phyloP scores from a whole-genome alignment of 345 rosid genomes.

The Brassica cretica region DNA sequence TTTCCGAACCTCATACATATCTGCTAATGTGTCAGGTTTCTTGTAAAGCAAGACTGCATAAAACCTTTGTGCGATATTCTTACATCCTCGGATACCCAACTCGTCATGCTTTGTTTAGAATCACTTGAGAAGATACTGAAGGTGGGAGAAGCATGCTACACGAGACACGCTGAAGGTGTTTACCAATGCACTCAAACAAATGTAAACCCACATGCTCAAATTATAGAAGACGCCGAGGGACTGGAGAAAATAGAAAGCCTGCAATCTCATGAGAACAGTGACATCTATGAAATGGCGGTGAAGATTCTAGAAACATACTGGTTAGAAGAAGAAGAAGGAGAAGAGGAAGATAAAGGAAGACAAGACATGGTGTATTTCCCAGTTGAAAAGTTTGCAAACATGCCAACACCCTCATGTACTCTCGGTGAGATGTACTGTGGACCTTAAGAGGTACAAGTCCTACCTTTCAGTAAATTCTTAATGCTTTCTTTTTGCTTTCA shows the following conservation, averaged over 20 bases:
- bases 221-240: conserved; percentile 61
- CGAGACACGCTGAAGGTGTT: conserved; percentile 39
- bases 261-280: conserved; percentile 48
- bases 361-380: conserved; percentile 31
- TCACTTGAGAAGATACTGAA: conserved; percentile 59
- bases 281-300: conserved; percentile 42
- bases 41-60: conserved; percentile 57
- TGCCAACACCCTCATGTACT: conserved; percentile 27
- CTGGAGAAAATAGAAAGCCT: conserved; percentile 57
- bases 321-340: conserved; percentile 49
- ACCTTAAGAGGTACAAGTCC: conserved; percentile 33
- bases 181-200: conserved; percentile 30
- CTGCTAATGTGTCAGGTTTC: conserved; percentile 35
- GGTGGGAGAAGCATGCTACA: conserved; percentile 56
- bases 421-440: conserved; percentile 32
- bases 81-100: conserved; percentile 52
- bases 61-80: conserved; percentile 57
- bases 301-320: conserved; percentile 64
- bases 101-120: conserved; percentile 52
- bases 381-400: conserved; percentile 25
- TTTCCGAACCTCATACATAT: not conserved
- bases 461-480: not conserved
- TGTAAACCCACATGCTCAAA: conserved; percentile 53
- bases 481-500: not conserved
- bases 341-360: conserved; percentile 35